Base-by-base conservation (phyloP, 1,284 basidiomycete genomes). In the Peniophora sp. region DNA sequence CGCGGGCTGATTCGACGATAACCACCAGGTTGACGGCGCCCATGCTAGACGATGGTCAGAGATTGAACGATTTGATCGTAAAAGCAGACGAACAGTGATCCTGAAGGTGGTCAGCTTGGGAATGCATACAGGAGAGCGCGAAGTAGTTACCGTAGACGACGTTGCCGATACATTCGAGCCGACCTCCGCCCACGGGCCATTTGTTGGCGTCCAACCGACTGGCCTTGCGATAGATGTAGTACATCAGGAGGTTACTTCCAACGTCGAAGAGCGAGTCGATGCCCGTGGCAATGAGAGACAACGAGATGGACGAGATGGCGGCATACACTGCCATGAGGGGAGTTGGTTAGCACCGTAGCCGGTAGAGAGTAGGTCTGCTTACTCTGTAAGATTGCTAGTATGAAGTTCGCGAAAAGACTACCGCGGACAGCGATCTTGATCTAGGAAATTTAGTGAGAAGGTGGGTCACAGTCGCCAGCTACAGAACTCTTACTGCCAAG, bases 231-330 rank as follows among this genome's bases (percentile, higher is more conserved):
- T 99, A 88, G 1, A 96, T 74, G 71, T 81, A 81, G 66, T 87
- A 88, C 2, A 98, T 77, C 11, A 97, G 73, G 36, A 96, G 65
- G 61, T 97, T 98, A 56, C 92, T 94, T 49, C 90, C 86, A 45
- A 93, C 81, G 63, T 98, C 95, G 63, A 97, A 96, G 19, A 92
- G 81, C 14, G 91, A 85, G 65, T 97, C 93, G 59, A 95, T 86
- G 20, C 81, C 88, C 2, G 91, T 95, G 20, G 94, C 92, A 53
- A 98, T 81, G 48, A 98, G 76, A 10, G 93, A 92, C 11, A 98
- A 73, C 1, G 92, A 96, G 14, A 81, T 62, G 2, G 92, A 89
- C 2, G 89, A 89, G 55, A 93, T 77, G 16, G 96, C 95, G 12
- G 91, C 95, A 63, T 89, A 89, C 63, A 90, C 87, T 89, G 61